Percentiles rank a stretch among this genome's conserved stretches.
phyloP scores from a whole-genome alignment of 345 rosid species.

The Sapria himalayana region DNA sequence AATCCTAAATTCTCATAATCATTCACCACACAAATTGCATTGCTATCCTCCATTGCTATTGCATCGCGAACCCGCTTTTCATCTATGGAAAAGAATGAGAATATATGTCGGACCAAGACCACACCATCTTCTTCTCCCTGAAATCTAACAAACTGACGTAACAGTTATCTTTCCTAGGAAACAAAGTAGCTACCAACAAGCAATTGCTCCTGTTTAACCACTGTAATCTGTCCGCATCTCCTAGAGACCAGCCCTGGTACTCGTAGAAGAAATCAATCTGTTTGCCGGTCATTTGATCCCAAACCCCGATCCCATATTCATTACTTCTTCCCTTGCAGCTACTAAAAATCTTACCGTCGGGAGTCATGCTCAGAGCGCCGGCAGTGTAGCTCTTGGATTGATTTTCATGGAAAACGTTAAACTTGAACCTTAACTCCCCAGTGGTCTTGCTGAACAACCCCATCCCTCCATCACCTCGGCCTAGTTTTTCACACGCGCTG shows the following conservation, averaged over 20 bases:
- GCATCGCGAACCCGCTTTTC: slow-evolving; percentile 91
- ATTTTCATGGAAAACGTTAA: slow-evolving; percentile 51
- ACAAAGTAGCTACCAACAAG: slow-evolving; percentile 73
- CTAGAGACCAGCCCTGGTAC: slow-evolving; percentile 67
- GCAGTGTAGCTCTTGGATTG: slow-evolving; percentile 67
- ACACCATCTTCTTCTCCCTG: slow-evolving; percentile 62
- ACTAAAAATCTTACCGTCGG: slow-evolving; percentile 44
- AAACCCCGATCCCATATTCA: slow-evolving; percentile 90
- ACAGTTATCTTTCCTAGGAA: slow-evolving; percentile 89
- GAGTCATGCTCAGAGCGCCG: slow-evolving; percentile 55
- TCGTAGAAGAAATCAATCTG: slow-evolving; percentile 85
- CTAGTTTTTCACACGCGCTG: slow-evolving; percentile 60
- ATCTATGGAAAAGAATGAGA: slow-evolving; percentile 31
- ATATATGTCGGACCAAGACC: slow-evolving; percentile 87
- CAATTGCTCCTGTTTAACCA: slow-evolving; percentile 60
- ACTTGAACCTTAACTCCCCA: slow-evolving; percentile 58
- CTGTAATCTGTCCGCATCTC: slow-evolving; percentile 84
- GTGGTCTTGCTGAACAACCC: slow-evolving; percentile 54
- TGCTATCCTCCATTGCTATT: slow-evolving; percentile 70
- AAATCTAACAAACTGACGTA: slow-evolving; percentile 85
- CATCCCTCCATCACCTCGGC: slow-evolving; percentile 89
- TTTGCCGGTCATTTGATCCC: slow-evolving; percentile 78
- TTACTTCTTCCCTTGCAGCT: slow-evolving; percentile 86
- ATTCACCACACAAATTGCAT: slow-evolving; percentile 72
- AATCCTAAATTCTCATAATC: slow-evolving; percentile 91